Evolutionary conservation across 2,329 filamentous ascomycete species (phyloP).

Genomic region (Pseudogymnoascus sp.): DNA sequence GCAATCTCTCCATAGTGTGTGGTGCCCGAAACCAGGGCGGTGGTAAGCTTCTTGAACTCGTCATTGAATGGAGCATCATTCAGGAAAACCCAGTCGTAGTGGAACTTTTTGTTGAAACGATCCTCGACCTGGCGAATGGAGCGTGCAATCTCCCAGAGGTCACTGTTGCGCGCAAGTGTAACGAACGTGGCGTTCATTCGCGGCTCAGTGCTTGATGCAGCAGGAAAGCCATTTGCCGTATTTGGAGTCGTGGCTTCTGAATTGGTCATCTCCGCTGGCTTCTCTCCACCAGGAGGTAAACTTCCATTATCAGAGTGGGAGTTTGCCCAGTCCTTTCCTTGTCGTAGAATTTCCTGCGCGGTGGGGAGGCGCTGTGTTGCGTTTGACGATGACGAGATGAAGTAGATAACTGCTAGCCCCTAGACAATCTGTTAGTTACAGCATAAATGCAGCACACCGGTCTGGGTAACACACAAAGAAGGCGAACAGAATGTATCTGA

Average conservation of each 20-base stretch:
- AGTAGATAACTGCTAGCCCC: conserved; percentile 70
- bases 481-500: conserved; percentile 73
- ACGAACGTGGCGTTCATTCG: conserved; percentile 98
- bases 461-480: conserved; percentile 60
- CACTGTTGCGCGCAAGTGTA: conserved; percentile 83
- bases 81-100: conserved; percentile 99
- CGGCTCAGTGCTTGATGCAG: conserved; percentile 51
- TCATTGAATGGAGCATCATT: conserved; percentile 94
- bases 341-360: conserved; percentile 23
- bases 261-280: background rate
- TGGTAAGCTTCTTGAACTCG: conserved; percentile 86
- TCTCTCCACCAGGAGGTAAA: background rate
- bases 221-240: conserved; percentile 28
- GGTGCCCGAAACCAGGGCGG: conserved; percentile 82
- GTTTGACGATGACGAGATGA: conserved; percentile 61
- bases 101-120: conserved; percentile 91
- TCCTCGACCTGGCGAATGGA: conserved; percentile 97
- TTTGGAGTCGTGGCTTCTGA: conserved; percentile 22
- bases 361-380: conserved; percentile 28
- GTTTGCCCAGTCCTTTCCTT: conserved; percentile 17
- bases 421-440: conserved; percentile 23
- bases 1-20: conserved; percentile 87
- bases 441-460: background rate
- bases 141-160: conserved; percentile 93
- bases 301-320: background rate